Base-by-base conservation (phyloP, 2,329 filamentous ascomycete genomes). In the Diaporthe sp. region DNA sequence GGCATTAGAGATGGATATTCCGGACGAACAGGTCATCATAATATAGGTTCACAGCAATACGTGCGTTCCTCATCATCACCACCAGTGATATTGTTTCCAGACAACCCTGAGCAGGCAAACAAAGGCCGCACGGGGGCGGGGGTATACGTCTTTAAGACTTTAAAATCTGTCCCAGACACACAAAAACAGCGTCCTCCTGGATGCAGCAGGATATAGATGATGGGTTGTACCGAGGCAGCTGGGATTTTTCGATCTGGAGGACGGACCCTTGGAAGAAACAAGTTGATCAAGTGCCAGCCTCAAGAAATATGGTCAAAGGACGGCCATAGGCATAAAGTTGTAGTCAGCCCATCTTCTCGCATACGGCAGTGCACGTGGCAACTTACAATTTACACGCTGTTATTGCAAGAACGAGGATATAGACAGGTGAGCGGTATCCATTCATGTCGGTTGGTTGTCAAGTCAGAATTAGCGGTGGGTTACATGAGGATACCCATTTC, bases 121-220 rank as follows among this genome's bases (percentile, higher is more conserved):
- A 49, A 57, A 42, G 44, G 58, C 31, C 65, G 65, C 31, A 31
- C 5, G 31, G 31, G 60, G 42, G 44, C 55, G 10, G 51, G 61
- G 15, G 37, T 79, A 6, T 76, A 76, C 15, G 49, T 78, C 15
- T 34, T 77, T 15, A 65, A 65, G 4, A 73, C 76, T 12, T 68
- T 78, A 42, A 71, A n/a, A 31, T 78, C 72, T 44, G 72, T 72
- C n/a, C 67, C 67, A 2, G 60, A 74, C 15, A 74, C 15, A 76
- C 58, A 19, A 46, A 62, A 12, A 76, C 62, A 13, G 76, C 72
- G 4, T 74, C 71, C 15, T 78, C 77, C 58, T 78, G 76, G 76
- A 72, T 76, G 53, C 49, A 75, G 22, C 71, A 28, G 37, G 78
- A 78, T 37, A 22, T 76, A 4, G 65, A 75, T 28, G 58, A 75